Evolutionary conservation across 148 eudicot genomes (phyloP), one percentile per base, ranked within the genome.

Genomic region (Dianthus caryophyllus): DNA sequence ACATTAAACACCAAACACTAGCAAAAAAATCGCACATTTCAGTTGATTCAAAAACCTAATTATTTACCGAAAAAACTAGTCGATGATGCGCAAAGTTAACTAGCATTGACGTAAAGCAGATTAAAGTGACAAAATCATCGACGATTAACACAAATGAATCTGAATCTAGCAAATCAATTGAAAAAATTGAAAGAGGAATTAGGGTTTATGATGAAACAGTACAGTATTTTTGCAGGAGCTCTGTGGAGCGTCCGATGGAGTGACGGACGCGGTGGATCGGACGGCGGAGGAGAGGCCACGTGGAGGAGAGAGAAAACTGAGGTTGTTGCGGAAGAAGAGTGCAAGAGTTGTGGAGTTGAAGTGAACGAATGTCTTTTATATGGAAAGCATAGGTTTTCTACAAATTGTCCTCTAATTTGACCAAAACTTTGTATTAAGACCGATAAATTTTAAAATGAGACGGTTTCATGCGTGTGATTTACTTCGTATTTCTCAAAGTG

Each of bases 151-250:
- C 0, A 2, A 33, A 58, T 9, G 22, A 31, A 58, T 58, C 43
- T 18, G 13, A 59, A 59, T 20, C 44, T 59, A 59, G 11, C 4
- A 38, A 61, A 4, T 41, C 44, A 41, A 41, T 4, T 4, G 12
- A 39, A 21, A 9, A 2, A 15, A 11, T 7, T 6, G 46, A 24
- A 7, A 46, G 16, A 29, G 46, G 46, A 64, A 25, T 7, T 46
- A 64, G 67, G 67, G 67, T 64, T 26, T 64, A 64, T 0, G 10
- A 13, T 46, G 24, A n/a, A 26, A 25, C 20, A 31, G 36, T 48
- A 64, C 67, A 25, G 44, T 41, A 24, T 17, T 9, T 0, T 15
- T n/a, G 11, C 44, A 0, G 24, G 24, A 59, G 44, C 36, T 59
- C 64, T n/a, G 16, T 31, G 25, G 43, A 59, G 24, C 24, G 53